Evolutionary conservation across 2,329 filamentous ascomycete species (phyloP).

Genomic region (Monosporascus sp.): DNA sequence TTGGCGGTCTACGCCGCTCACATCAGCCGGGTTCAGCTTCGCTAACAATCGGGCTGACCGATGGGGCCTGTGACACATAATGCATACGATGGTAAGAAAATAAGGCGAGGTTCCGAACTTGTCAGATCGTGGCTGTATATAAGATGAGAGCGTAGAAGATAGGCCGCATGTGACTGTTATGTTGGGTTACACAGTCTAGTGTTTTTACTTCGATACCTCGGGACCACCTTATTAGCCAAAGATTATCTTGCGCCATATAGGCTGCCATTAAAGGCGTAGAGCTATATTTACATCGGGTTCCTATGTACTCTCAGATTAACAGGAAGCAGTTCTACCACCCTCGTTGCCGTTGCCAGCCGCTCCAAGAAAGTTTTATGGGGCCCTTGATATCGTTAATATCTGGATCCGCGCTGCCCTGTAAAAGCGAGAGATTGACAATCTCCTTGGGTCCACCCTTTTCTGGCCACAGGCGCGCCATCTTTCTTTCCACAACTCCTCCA

Average conservation of each 20-base stretch:
- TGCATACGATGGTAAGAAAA: not conserved
- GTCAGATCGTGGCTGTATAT: not conserved
- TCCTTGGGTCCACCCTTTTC: too few relatives aligned
- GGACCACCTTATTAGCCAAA: not conserved
- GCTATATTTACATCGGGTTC: not conserved
- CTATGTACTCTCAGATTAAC: too few relatives aligned
- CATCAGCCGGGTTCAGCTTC: not conserved
- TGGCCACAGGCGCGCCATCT: too few relatives aligned
- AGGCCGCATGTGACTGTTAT: not conserved
- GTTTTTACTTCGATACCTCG: not conserved
- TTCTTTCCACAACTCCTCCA: too few relatives aligned
- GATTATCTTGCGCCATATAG: not conserved
- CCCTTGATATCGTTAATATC: too few relatives aligned
- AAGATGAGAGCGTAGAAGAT: not conserved
- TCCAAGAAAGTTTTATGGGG: too few relatives aligned
- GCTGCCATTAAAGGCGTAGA: not conserved
- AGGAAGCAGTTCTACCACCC: too few relatives aligned
- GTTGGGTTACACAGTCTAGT: not conserved
- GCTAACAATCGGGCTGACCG: not conserved
- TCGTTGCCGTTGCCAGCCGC: too few relatives aligned
- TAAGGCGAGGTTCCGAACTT: not conserved
- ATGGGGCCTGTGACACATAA: not conserved
- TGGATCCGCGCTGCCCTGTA: too few relatives aligned
- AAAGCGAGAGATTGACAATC: too few relatives aligned
- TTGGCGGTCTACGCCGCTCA: not conserved